Evolutionary conservation across 202 grass and related monocot species (phyloP).

Genomic region (Schoenoplectus triqueter): DNA sequence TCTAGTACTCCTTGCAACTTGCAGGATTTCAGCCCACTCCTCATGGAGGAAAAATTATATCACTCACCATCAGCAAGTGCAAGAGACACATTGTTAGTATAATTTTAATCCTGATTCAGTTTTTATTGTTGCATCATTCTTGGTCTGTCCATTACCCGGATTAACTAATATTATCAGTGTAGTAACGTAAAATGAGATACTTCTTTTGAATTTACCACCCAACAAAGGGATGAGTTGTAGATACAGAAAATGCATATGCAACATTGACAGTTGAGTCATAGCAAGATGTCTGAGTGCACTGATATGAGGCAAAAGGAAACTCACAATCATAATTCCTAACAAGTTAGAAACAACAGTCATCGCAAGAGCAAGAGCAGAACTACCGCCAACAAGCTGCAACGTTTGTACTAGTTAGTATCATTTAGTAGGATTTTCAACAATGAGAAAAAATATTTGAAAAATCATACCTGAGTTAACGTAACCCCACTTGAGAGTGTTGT

Average conservation of each 20-base stretch:
- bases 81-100: neutral
- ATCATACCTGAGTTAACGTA: conserved; percentile 64
- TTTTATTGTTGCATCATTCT: neutral
- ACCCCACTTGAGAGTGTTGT: conserved; percentile 94
- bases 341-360: conserved; percentile 92
- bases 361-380: conserved; percentile 82
- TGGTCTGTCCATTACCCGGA: neutral
- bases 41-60: neutral
- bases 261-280: conserved; percentile 11
- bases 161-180: neutral
- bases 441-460: conserved; percentile 4
- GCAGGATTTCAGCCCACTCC: neutral
- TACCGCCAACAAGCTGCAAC: conserved; percentile 74
- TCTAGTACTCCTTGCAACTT: neutral
- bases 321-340: conserved; percentile 88
- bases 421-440: conserved; percentile 34
- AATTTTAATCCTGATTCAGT: conserved; percentile 2
- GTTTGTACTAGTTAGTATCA: conserved; percentile 26
- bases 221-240: neutral
- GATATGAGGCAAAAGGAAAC: conserved; percentile 29
- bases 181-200: neutral
- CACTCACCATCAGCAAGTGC: neutral
- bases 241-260: neutral
- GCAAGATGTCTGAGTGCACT: neutral
- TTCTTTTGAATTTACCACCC: neutral